phyloP scores from a whole-genome alignment of 805 yeast species.

The Jamesozyma spencerorum region DNA sequence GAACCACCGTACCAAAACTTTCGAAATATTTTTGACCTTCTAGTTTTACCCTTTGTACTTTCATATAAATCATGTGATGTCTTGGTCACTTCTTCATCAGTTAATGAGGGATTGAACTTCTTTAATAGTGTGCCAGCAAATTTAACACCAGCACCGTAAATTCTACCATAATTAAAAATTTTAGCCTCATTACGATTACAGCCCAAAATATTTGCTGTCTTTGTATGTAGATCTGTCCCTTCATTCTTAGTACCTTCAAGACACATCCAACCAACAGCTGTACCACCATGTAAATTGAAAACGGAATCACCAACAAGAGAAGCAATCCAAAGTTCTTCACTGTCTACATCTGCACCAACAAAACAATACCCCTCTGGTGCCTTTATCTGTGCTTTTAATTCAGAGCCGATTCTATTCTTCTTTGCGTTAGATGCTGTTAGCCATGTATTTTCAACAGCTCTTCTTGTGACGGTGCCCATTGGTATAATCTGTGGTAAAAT shows the following conservation, averaged over 20 bases:
- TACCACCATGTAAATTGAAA: constrained; percentile 85
- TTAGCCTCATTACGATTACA: constrained; percentile 89
- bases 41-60: constrained; percentile 69
- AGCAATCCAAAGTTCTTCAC: constrained; percentile 98
- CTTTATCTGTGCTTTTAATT: constrained; percentile 71
- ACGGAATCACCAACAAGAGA: constrained; percentile 87
- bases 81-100: constrained; percentile 54
- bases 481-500: constrained; percentile 78
- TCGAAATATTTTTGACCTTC: constrained; percentile 25
- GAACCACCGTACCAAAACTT: constrained; percentile 79
- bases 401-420: constrained; percentile 78
- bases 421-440: constrained; percentile 94
- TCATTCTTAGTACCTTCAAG: constrained; percentile 87
- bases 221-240: constrained; percentile 91
- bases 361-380: constrained; percentile 87
- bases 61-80: constrained; percentile 63
- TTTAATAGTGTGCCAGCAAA: constrained; percentile 80
- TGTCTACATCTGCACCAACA: constrained; percentile 98
- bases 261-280: constrained; percentile 99
- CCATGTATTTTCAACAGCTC: constrained; percentile 98
- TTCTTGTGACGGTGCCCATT: constrained; percentile 94
- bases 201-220: constrained; percentile 82
- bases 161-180: constrained; percentile 91
- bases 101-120: constrained; percentile 65
- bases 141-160: constrained; percentile 93